Evolutionary conservation across 2,329 filamentous ascomycete species (phyloP), one percentile per base, ranked within the genome.

Genomic region (Chaetomium globosum): DNA sequence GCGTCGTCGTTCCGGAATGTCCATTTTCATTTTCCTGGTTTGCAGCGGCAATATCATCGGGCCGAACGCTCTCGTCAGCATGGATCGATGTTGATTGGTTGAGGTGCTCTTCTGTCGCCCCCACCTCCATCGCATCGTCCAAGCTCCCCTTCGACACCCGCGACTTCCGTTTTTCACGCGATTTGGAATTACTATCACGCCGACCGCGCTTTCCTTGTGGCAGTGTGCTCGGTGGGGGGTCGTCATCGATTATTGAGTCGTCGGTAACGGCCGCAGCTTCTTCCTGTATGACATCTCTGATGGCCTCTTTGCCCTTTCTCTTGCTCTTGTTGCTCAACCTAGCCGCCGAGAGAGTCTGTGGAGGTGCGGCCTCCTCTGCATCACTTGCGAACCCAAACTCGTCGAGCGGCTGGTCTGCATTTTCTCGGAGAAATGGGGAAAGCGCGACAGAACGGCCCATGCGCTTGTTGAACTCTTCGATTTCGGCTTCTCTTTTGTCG

Each of bases 211-310:
- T 60, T 9, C 31, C 26, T n/a, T 12, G 31, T 13, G 43, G 61
- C 28, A 58, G 64, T 3, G 64, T 46, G 28, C 64, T 66, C 4
- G 64, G 43, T 2, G 56, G 61, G 4, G 31, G n/a, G 10, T 58
- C 64, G 9, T 66, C n/a, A 21, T 66, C 60, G 26, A 43, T 5
- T 16, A 31, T 36, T 6, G 60, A 30, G 3, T 2, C 4, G 33
- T 7, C 10, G 10, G 21, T 9, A 5, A 26, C 19, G 23, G 28
- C 4, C 7, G 49, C 16, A 10, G 26, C 19, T 28, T 36, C 55
- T 16, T 52, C 43, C 5, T 23, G 28, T 16, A 26, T 30, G 16
- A 7, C 16, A 21, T n/a, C 21, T n/a, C 31, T 43, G 10, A 30
- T 26, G 1, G 12, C 21, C 10, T 30, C 51, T 43, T 54, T 58